Evolutionary conservation across 2,329 filamentous ascomycete species (phyloP).

Genomic region (Pseudogymnoascus sp.): DNA sequence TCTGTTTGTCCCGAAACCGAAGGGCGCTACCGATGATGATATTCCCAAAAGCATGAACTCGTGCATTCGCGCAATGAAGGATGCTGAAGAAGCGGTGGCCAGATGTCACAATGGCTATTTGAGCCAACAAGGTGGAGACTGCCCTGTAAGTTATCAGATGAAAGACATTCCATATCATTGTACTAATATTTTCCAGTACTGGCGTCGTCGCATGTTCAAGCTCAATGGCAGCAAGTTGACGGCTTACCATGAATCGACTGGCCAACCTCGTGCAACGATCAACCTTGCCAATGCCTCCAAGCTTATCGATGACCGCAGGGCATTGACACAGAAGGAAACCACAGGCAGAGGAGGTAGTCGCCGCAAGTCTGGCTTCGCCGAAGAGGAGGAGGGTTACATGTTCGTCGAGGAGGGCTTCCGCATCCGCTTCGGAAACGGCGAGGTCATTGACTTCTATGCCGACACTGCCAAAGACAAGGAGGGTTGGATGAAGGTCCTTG

Average conservation of each 20-base stretch:
- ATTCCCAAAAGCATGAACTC: conserved; percentile 99
- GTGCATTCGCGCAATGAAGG: conserved; percentile 85
- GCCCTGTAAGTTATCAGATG: conserved; percentile 61
- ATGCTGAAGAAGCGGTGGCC: conserved; percentile 71
- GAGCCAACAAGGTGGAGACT: conserved; percentile 96
- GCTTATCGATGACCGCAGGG: conserved; percentile 82
- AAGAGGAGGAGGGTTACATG: conserved; percentile 99
- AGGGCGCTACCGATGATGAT: conserved; percentile 78
- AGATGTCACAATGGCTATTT: conserved; percentile 80
- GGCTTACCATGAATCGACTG: conserved; percentile 90
- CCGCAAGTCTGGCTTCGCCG: conserved; percentile 89
- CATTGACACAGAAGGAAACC: conserved; percentile 76
- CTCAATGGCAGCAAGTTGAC: conserved; percentile 85
- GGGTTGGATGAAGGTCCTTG: conserved; percentile 87
- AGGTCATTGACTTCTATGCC: conserved; percentile 97
- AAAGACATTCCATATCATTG: not conserved
- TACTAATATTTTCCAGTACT: conserved; percentile 59
- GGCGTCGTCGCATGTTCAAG: conserved; percentile 96
- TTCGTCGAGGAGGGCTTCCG: conserved; percentile 99
- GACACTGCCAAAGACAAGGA: conserved; percentile 83
- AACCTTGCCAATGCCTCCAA: conserved; percentile 89
- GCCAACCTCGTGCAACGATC: conserved; percentile 92
- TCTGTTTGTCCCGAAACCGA: conserved; percentile 87
- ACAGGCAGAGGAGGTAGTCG: conserved; percentile 68
- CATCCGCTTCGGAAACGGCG: conserved; percentile 95